phyloP scores from a whole-genome alignment of 345 rosid genomes.

The Salix purpurea region DNA sequence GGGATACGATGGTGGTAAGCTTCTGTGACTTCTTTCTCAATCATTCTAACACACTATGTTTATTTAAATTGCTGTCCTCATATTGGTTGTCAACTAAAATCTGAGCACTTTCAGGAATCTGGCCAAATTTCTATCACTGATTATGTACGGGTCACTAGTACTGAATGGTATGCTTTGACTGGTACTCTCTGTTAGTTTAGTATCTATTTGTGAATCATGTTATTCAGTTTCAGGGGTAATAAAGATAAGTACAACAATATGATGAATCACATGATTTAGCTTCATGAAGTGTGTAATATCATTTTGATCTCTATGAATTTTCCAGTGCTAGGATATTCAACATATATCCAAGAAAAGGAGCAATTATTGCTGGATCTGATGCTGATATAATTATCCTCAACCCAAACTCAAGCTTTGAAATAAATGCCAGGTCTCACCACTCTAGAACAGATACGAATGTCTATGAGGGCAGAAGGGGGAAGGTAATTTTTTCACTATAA shows the following conservation, averaged over 20 bases:
- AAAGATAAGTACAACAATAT: background rate
- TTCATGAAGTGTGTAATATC: background rate
- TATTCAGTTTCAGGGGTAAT: background rate
- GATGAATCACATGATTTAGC: background rate
- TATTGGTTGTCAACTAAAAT: constrained; percentile 1
- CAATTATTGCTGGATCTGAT: constrained; percentile 87
- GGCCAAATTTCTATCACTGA: constrained; percentile 71
- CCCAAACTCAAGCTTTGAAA: constrained; percentile 74
- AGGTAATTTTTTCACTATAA: constrained; percentile 39
- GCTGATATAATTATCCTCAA: constrained; percentile 90
- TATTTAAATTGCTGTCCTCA: background rate
- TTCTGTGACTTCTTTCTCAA: background rate
- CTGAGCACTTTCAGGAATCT: constrained; percentile 46
- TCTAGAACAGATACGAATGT: constrained; percentile 85
- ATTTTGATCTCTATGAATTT: background rate
- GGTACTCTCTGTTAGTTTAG: background rate
- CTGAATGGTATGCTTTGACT: constrained; percentile 55
- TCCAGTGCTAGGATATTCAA: constrained; percentile 92
- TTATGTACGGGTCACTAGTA: constrained; percentile 71
- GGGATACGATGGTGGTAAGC: constrained; percentile 98
- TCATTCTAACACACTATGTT: background rate
- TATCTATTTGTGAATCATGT: background rate
- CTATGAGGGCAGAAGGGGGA: constrained; percentile 72
- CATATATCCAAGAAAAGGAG: constrained; percentile 88
- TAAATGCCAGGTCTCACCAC: constrained; percentile 71